A percentile compares a stretch with the other conserved stretches of the same genome.
Conservation (phyloP, 78 protist genomes). For the slime mould (Dictyostelium discoideum) region DNA sequence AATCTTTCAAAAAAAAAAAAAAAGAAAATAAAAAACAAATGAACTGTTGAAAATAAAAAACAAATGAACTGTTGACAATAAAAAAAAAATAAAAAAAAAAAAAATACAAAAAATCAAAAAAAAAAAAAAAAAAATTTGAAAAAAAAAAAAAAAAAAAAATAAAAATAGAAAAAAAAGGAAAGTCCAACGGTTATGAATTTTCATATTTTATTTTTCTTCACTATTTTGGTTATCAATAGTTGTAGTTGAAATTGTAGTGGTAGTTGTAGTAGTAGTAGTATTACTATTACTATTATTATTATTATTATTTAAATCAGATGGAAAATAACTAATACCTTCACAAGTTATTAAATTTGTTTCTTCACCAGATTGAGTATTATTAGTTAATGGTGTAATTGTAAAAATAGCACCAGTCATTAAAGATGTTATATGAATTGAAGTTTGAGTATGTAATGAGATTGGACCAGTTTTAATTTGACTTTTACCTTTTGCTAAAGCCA, state of each 20-base stretch:
- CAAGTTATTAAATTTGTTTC: slow-evolving; percentile 38
- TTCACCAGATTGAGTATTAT: slow-evolving; percentile 1
- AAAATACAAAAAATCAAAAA: background rate
- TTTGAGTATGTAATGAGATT: slow-evolving; percentile 83
- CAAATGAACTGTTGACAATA: no score
- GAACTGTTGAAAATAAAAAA: background rate
- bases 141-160: background rate
- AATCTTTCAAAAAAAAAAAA: background rate
- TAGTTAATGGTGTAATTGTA: background rate
- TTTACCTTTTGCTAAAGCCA: slow-evolving; percentile 91
- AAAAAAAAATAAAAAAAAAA: background rate
- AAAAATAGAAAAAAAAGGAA: no score
- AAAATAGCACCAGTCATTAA: slow-evolving; percentile 76
- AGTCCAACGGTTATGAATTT: no score
- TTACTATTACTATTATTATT: background rate
- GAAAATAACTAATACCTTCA: slow-evolving; percentile 37
- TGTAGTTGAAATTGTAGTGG: no score
- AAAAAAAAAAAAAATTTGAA: no score
- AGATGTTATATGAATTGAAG: slow-evolving; percentile 84
- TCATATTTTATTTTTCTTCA: no score
- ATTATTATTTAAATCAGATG: background rate
- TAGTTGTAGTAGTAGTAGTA: background rate
- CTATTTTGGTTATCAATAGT: no score
- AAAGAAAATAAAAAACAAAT: background rate
- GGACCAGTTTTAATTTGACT: slow-evolving; percentile 83